Base-by-base conservation (phyloP, 2,329 filamentous ascomycete genomes). In the Colletotrichum sp. region DNA sequence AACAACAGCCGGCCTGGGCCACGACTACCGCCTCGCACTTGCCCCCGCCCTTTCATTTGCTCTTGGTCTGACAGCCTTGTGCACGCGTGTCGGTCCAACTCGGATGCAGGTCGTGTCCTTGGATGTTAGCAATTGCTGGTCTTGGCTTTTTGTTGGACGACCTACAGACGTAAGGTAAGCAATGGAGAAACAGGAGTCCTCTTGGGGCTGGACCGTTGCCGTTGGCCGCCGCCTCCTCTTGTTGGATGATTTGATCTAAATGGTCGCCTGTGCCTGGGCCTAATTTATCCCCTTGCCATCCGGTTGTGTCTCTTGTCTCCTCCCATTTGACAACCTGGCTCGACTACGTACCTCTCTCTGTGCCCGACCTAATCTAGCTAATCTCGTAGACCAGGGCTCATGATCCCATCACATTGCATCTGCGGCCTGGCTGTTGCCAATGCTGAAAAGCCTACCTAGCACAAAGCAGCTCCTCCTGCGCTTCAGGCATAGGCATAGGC, bases 341-440 rank as follows among this genome's bases (percentile, higher is more conserved):
- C 15, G 21, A 28, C 28, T 73, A 13, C 21, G 67, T 32, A 57
- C 71, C 57, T 49, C 32, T 71, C 67, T 57, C 57, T 34, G 44
- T 52, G 44, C 44, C 44, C 60, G 52, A 59, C 69, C 69, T 65
- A 68, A 67, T 60, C 39, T 67, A 68, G 69, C 64, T 63, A 73
- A 69, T 73, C 70, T 69, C 64, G 36, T 44, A 60, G 24, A 60
- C 64, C 32, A 60, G 73, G 71, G 67, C 16, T 55, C 44, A 49
- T 74, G 64, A 64, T 69, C 71, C 74, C 65, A 75, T 76, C 71
- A 76, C 74, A 69, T 39, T 69, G 69, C 73, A 55, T 62, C 52
- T 55, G 49, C 69, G 44, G 59, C 59, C 32, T 52, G 39, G 30
- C 72, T 24, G 28, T 52, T 24, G 16, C 34, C 18, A 24, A 24